Base-by-base conservation (phyloP, 208 protist species). In the Endotrypanum monterogeii region DNA sequence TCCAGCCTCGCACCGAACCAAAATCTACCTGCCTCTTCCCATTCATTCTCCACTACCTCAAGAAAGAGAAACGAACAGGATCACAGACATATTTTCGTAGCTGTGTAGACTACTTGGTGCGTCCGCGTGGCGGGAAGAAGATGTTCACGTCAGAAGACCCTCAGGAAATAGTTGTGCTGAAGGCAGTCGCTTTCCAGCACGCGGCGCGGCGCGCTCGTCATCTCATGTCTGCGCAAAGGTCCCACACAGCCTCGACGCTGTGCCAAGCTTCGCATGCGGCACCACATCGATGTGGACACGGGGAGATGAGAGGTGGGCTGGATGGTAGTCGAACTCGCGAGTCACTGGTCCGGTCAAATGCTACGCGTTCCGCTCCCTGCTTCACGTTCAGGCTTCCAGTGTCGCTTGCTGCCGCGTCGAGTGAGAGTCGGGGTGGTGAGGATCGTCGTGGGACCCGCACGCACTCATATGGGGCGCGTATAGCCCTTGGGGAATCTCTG, bases 161-260 rank as follows among this genome's bases (percentile, higher is more conserved):
- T 9, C 52, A 76, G n/a, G 65, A 75, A 3, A 61, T 68, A 11
- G 32, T 81, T 41, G 76, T 81, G 48, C 56, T 81, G 23, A 81
- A 76, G 56, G 41, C 66, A 4, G 65, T 48, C 1, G 76, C 66
- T 20, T 73, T 76, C 25, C 71, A 46, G 2, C 16, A 62, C 20
- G 70, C 76, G 18, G 44, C 30, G 20, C 25, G 63, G 5, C 5
- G n/a, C 11, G 8, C 5, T 1, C 30, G 32, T 37, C 50, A 23
- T 46, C 16, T 2, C 23, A 48, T 37, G 35, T 9, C 54, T 30
- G 16, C 55, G 35, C 5, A 54, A 6, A 1, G 18, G 18, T 9
- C 52, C 1, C 3, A 8, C 51, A 61, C 67, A 18, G 12, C 39
- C 37, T 74, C 50, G 39, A 7, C 61, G 39, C 23, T 8, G 20